These are phyloP conservation scores for Oryza australiensis DNA, from an alignment of 176 grass and related monocot genomes.

Conservation along the genomic window DNA sequence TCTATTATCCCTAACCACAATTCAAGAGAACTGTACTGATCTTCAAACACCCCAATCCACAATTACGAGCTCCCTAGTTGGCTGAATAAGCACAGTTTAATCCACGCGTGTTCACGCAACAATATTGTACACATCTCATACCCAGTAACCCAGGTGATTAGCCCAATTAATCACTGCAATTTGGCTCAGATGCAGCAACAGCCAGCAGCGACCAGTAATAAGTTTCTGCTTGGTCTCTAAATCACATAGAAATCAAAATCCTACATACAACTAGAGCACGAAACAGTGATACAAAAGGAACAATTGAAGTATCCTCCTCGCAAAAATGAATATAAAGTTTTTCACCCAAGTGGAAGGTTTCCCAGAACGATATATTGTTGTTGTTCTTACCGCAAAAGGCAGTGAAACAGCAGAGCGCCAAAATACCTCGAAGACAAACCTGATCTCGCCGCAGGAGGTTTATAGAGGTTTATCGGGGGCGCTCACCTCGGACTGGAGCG, in stretches of 20 bases:
- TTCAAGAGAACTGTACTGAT: not conserved
- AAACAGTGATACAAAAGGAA: not conserved
- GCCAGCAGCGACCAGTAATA: not conserved
- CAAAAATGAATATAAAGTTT: not conserved
- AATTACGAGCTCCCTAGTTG: not conserved
- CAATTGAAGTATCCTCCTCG: not conserved
- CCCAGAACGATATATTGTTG: not conserved
- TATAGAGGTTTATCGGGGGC: too few species aligned
- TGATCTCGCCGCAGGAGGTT: not conserved
- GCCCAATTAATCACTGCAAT: not conserved
- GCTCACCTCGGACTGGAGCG: conserved; percentile 60
- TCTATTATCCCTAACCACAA: not conserved
- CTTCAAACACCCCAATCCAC: not conserved
- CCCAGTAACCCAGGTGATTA: not conserved
- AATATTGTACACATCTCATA: not conserved
- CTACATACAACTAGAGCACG: not conserved
- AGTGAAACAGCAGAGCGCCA: not conserved
- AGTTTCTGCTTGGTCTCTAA: not conserved
- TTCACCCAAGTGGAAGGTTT: not conserved
- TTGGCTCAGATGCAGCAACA: not conserved
- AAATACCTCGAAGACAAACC: not conserved
- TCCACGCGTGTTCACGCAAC: not conserved
- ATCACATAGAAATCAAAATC: not conserved
- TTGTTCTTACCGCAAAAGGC: not conserved
- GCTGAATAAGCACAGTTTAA: not conserved